phyloP scores from a whole-genome alignment of 1,139 yeast species.

The Magnusiomyces suaveolens region DNA sequence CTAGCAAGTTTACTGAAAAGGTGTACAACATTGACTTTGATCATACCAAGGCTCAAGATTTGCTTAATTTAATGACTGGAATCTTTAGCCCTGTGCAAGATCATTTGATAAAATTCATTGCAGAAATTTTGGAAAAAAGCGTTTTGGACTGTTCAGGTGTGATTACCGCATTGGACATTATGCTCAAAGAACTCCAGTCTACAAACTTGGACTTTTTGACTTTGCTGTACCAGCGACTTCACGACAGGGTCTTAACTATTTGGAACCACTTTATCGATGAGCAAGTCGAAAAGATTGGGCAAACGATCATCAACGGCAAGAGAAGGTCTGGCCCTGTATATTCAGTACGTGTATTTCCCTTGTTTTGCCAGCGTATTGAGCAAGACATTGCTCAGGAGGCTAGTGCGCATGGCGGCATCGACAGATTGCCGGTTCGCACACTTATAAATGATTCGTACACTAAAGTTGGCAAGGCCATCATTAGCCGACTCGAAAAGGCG shows the following conservation, averaged over 20 bases:
- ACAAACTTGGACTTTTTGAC: constrained; percentile 62
- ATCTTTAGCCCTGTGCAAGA: constrained; percentile 50
- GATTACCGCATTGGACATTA: constrained; percentile 36
- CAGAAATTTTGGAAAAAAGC: constrained; percentile 30
- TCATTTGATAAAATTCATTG: constrained; percentile 33
- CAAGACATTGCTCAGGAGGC: constrained; percentile 15
- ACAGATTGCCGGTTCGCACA: constrained; percentile 26
- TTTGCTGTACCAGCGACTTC: constrained; percentile 43
- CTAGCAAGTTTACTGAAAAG: constrained; percentile 21
- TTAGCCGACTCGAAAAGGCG: constrained; percentile 27
- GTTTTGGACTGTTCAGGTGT: constrained; percentile 38
- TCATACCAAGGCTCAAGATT: constrained; percentile 45
- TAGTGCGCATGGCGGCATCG: constrained; percentile 21
- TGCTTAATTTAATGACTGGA: constrained; percentile 43
- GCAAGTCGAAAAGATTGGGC: constrained; percentile 47
- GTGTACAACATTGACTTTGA: constrained; percentile 41
- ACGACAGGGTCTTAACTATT: constrained; percentile 42
- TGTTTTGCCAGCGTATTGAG: constrained; percentile 36
- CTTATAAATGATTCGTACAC: constrained; percentile 40
- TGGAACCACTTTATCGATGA: constrained; percentile 55
- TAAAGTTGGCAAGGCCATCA: constrained; percentile 28
- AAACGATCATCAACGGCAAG: constrained; percentile 40
- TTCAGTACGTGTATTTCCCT: constrained; percentile 39
- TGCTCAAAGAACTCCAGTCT: constrained; percentile 34
- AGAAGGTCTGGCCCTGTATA: constrained; percentile 37